A percentile compares a stretch with the other conserved stretches of the same genome.
Evolutionary conservation across 1,139 yeast species (phyloP).

Genomic region (Geotrichum citri-aurantii): DNA sequence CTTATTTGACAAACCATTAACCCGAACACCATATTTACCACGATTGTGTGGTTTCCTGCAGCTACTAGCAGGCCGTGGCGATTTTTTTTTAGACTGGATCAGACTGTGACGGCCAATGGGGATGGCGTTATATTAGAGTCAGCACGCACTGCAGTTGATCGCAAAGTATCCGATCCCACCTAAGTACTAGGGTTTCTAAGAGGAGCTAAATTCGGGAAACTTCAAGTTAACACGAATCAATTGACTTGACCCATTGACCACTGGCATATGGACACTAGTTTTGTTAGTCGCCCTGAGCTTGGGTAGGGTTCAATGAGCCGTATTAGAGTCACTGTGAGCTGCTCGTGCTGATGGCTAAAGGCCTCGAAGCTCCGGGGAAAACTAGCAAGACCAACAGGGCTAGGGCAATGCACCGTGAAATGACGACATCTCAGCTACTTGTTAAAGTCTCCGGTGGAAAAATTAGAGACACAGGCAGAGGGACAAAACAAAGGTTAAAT

Average conservation of each 20-base stretch:
- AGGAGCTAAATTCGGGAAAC: not conserved
- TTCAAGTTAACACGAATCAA: not conserved
- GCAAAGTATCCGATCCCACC: not conserved
- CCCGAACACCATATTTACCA: no score
- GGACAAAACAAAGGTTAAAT: not conserved
- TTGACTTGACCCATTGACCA: not conserved
- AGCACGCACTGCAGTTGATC: not conserved
- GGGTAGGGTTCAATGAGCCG: not conserved
- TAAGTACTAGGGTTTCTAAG: not conserved
- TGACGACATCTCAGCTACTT: constrained; percentile 8
- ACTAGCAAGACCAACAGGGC: not conserved
- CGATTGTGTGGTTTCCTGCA: not conserved
- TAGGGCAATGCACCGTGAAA: constrained; percentile 6
- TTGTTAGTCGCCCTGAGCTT: not conserved
- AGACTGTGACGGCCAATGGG: not conserved
- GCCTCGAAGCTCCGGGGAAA: not conserved
- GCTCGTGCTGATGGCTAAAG: no score
- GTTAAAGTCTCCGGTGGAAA: not conserved
- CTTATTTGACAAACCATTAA: no score
- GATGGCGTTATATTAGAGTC: not conserved
- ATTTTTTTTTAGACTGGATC: not conserved
- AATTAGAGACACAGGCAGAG: no score
- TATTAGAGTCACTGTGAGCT: no score
- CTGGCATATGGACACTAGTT: not conserved
- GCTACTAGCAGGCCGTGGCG: no score